Evolutionary conservation across 768 basidiomycete genomes (phyloP).

Genomic region (Termitomyces sp.): DNA sequence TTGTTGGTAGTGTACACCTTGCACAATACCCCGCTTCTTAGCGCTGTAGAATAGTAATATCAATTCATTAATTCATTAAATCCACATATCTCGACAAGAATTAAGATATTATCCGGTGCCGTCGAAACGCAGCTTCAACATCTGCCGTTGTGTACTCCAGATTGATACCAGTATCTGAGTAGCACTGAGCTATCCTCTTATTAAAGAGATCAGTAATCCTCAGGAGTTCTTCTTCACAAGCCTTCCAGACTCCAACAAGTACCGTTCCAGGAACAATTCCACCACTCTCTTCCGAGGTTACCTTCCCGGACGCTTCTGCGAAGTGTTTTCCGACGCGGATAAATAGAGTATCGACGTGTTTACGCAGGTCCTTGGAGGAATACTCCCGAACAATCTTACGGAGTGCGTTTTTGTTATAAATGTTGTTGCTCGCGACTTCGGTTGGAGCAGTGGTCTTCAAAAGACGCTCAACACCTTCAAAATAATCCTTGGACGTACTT

Average conservation of each 20-base stretch:
- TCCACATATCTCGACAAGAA: background rate
- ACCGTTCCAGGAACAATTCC: slow-evolving; percentile 58
- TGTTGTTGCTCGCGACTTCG: slow-evolving; percentile 71
- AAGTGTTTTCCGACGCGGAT: slow-evolving; percentile 97
- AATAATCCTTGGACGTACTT: slow-evolving; percentile 68
- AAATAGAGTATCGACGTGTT: slow-evolving; percentile 79
- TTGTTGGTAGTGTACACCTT: too few species aligned
- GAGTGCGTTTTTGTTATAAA: slow-evolving; percentile 71
- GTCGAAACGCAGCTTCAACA: slow-evolving; percentile 74
- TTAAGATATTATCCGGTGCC: slow-evolving; percentile 38
- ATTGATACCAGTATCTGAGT: slow-evolving; percentile 63
- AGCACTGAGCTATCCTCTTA: slow-evolving; percentile 72
- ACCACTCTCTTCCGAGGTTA: slow-evolving; percentile 50
- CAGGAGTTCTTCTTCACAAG: slow-evolving; percentile 81
- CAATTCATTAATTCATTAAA: too few species aligned
- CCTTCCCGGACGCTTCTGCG: slow-evolving; percentile 70
- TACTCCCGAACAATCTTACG: slow-evolving; percentile 85
- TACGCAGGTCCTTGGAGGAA: slow-evolving; percentile 84
- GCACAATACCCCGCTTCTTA: too few species aligned
- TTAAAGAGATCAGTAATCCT: slow-evolving; percentile 66
- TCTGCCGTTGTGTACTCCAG: slow-evolving; percentile 75
- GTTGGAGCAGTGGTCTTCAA: slow-evolving; percentile 72
- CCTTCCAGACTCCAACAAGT: slow-evolving; percentile 83
- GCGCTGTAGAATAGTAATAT: too few species aligned
- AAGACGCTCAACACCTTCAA: slow-evolving; percentile 87